A percentile compares a stretch with the other conserved stretches of the same genome.
phyloP scores from a whole-genome alignment of 2,329 filamentous ascomycete genomes.

The Zarea fungicola region DNA sequence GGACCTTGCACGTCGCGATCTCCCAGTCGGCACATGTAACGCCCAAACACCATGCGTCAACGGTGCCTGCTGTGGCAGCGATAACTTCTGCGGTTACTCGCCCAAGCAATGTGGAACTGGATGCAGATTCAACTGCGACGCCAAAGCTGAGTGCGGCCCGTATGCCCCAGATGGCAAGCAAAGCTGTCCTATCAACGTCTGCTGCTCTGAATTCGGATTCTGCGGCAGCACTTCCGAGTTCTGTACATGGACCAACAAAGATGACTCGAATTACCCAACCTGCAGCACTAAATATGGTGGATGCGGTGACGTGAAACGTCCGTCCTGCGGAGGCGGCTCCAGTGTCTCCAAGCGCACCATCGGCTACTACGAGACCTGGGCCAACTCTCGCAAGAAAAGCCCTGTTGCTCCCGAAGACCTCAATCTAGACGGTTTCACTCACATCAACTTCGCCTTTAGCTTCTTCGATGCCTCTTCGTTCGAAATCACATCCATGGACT shows the following conservation, averaged over 20 bases:
- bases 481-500: conserved; percentile 25
- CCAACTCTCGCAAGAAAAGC: conserved; percentile 9
- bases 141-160: conserved; percentile 24
- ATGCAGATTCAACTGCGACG: conserved; percentile 27
- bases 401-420: conserved; percentile 17
- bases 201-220: conserved; percentile 28
- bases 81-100: background rate
- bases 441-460: conserved; percentile 29
- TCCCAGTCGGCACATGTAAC: too few relatives aligned
- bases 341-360: conserved; percentile 22
- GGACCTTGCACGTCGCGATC: too few relatives aligned
- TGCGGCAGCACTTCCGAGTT: conserved; percentile 24
- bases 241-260: conserved; percentile 17
- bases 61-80: background rate
- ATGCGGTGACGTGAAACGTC: too few relatives aligned
- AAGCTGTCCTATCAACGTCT: conserved; percentile 30
- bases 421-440: conserved; percentile 18
- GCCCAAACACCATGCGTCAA: background rate
- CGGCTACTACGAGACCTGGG: conserved; percentile 30
- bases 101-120: conserved; percentile 14
- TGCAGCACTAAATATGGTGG: too few relatives aligned
- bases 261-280: conserved; percentile 14
- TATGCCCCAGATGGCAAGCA: conserved; percentile 8
- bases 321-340: too few relatives aligned
- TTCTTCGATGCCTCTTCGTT: conserved; percentile 29